Evolutionary conservation across 345 rosid species (phyloP).

Genomic region (Lepidium africanum): DNA sequence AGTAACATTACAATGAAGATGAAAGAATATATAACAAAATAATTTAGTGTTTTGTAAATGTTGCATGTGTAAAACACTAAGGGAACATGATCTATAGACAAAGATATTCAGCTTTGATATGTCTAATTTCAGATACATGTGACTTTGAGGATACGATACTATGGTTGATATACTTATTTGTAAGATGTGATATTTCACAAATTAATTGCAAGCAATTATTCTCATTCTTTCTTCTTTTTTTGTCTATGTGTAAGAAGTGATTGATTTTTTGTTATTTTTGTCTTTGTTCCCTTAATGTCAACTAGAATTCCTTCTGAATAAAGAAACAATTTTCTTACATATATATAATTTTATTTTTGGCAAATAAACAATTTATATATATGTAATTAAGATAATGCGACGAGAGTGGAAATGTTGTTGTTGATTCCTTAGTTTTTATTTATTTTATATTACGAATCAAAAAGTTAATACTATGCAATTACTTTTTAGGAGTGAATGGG

Average conservation of each 20-base stretch:
- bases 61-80: constrained; percentile 2
- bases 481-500: not conserved
- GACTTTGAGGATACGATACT: constrained; percentile 9
- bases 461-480: not conserved
- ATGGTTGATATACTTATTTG: not conserved
- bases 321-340: not conserved
- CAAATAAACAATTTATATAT: not conserved
- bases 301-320: constrained; percentile 7
- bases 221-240: not conserved
- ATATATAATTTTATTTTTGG: no score
- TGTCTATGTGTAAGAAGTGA: constrained; percentile 2
- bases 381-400: not conserved
- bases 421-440: not conserved
- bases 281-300: constrained; percentile 9
- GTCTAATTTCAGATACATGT: not conserved
- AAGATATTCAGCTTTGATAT: constrained; percentile 2
- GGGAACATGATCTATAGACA: constrained; percentile 18
- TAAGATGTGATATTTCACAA: constrained; percentile 12
- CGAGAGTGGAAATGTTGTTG: not conserved
- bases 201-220: not conserved
- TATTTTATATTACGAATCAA: not conserved
- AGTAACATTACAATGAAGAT: no score
- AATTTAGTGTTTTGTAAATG: not conserved
- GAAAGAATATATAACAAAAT: no score
- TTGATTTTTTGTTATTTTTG: not conserved